A percentile compares a stretch with the other conserved stretches of the same genome.
phyloP scores from a whole-genome alignment of 176 grass and related monocot genomes.

The Juncus inflexus region DNA sequence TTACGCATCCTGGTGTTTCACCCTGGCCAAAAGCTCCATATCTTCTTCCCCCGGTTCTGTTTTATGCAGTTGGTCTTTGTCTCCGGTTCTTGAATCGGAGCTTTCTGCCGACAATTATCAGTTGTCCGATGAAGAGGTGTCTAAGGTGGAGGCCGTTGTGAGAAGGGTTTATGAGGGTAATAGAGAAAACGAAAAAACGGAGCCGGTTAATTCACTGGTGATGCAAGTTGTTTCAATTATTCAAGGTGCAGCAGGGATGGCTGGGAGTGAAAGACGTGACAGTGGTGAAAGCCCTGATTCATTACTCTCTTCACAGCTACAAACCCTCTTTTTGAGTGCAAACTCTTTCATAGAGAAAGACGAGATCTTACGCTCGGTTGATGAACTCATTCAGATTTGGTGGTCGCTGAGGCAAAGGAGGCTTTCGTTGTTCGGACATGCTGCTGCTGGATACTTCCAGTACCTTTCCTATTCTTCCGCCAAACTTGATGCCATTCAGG shows the following conservation, averaged over 20 bases:
- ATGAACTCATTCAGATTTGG: slow-evolving; percentile 73
- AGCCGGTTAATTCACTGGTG: slow-evolving; percentile 40
- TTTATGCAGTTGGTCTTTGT: slow-evolving; percentile 42
- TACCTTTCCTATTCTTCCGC: slow-evolving; percentile 76
- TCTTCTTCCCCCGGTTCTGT: slow-evolving; percentile 40
- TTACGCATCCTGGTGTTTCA: slow-evolving; percentile 95
- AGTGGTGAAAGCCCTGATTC: slow-evolving; percentile 46
- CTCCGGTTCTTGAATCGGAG: slow-evolving; percentile 63
- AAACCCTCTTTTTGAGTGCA: slow-evolving; percentile 50
- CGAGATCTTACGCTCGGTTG: slow-evolving; percentile 35
- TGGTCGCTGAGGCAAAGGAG: slow-evolving; percentile 71
- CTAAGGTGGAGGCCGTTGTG: slow-evolving; percentile 51
- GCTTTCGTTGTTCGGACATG: slow-evolving; percentile 74
- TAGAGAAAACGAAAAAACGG: slow-evolving; percentile 28
- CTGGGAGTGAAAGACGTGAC: slow-evolving; percentile 64
- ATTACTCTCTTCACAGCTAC: slow-evolving; percentile 62
- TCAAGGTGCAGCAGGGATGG: slow-evolving; percentile 57
- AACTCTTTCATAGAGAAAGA: slow-evolving; percentile 35
- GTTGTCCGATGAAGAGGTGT: slow-evolving; percentile 64
- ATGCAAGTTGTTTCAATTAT: slow-evolving; percentile 51
- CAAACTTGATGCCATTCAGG: slow-evolving; percentile 44
- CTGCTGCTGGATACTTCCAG: slow-evolving; percentile 86
- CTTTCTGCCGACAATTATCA: slow-evolving; percentile 57
- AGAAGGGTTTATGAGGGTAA: slow-evolving; percentile 46
- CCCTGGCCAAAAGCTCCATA: slow-evolving; percentile 52